Conservation (phyloP, 2,329 filamentous ascomycete species). For the Nannizziopsis arthrosporioides region DNA sequence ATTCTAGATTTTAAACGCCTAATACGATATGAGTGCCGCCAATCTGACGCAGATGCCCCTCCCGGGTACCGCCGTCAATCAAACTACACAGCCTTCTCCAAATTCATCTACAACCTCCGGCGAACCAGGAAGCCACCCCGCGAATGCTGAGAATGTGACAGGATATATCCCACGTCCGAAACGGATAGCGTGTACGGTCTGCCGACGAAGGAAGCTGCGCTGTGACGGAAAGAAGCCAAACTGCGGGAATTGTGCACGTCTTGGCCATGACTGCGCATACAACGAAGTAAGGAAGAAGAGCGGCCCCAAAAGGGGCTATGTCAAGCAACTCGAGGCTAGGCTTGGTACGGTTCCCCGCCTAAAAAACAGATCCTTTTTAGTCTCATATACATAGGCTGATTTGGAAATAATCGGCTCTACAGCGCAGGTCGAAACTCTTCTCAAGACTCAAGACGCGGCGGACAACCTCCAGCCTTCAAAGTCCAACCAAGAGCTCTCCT, state of each 20-base stretch:
- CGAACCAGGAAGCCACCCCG: neutral
- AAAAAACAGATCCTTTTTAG: neutral
- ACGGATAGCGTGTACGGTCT: slow-evolving; percentile 88
- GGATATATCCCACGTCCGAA: slow-evolving; percentile 69
- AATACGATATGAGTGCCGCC: neutral
- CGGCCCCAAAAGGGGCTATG: slow-evolving; percentile 85
- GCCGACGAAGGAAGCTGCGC: slow-evolving; percentile 79
- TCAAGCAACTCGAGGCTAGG: slow-evolving; percentile 85
- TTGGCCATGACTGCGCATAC: slow-evolving; percentile 78
- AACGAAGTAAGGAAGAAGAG: slow-evolving; percentile 91
- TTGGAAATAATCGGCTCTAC: neutral
- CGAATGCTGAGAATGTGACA: slow-evolving; percentile 32
- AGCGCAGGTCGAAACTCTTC: slow-evolving; percentile 87
- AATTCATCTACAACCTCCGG: neutral
- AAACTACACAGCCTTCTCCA: too few relatives aligned
- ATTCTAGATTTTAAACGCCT: too few relatives aligned
- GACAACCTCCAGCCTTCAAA: slow-evolving; percentile 10
- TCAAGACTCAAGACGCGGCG: slow-evolving; percentile 62
- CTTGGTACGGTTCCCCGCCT: slow-evolving; percentile 56
- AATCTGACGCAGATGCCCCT: neutral
- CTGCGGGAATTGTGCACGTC: slow-evolving; percentile 76
- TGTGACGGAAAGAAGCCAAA: slow-evolving; percentile 77
- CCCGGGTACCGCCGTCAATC: too few relatives aligned
- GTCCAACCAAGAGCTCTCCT: neutral
- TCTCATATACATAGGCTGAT: slow-evolving; percentile 8